Evolutionary conservation across 2,329 filamentous ascomycete genomes (phyloP).

Genomic region (Claviceps capensis): DNA sequence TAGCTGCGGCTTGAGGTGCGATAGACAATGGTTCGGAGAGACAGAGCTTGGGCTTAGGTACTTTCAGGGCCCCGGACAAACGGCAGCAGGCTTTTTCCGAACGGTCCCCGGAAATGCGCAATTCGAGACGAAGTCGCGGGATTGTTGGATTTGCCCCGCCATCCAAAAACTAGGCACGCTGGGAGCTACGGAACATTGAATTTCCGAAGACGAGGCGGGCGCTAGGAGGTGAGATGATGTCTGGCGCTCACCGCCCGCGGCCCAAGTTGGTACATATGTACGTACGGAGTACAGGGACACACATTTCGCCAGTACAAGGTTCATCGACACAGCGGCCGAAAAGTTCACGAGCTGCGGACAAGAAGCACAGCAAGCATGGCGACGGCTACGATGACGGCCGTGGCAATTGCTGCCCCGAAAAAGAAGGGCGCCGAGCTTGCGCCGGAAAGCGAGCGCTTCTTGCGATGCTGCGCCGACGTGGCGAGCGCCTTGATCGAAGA

Average conservation of each 20-base stretch:
- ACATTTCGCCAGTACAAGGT: not conserved
- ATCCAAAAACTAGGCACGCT: not conserved
- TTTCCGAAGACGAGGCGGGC: no score
- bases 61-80: slow-evolving; percentile 11
- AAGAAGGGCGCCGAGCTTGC: slow-evolving; percentile 63
- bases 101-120: slow-evolving; percentile 5
- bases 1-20: slow-evolving; percentile 10
- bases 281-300: not conserved
- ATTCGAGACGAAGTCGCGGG: not conserved
- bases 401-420: slow-evolving; percentile 49
- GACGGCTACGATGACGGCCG: slow-evolving; percentile 50
- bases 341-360: not conserved
- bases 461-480: slow-evolving; percentile 91
- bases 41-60: slow-evolving; percentile 3
- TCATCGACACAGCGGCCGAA: not conserved
- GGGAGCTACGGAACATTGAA: no score
- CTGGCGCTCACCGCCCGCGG: not conserved
- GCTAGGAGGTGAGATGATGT: no score
- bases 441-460: slow-evolving; percentile 87
- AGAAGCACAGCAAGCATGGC: slow-evolving; percentile 18
- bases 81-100: slow-evolving; percentile 14
- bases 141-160: slow-evolving; percentile 1
- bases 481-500: slow-evolving; percentile 90
- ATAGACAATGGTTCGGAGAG: slow-evolving; percentile 6
- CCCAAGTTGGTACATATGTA: not conserved